Conservation (phyloP, 2,329 filamentous ascomycete species). For the Pestalotiopsis sp. region DNA sequence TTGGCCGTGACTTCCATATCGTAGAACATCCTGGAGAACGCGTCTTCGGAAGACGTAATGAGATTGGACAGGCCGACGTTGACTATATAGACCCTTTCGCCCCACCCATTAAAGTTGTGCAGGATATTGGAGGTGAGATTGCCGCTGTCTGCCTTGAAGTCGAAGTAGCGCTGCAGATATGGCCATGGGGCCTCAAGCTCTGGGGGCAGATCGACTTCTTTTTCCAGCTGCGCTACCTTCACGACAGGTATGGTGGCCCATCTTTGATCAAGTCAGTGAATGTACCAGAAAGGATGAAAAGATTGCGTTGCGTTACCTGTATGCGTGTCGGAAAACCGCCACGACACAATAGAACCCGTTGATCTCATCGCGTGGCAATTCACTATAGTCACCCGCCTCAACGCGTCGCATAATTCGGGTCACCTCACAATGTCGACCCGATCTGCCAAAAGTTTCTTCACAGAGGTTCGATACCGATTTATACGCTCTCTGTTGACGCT, state of each 20-base stretch:
- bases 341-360: slow-evolving; percentile 37
- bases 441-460: neutral
- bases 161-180: neutral
- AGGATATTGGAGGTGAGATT: neutral
- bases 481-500: neutral
- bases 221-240: neutral
- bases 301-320: slow-evolving; percentile 29
- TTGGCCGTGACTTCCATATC: slow-evolving; percentile 12
- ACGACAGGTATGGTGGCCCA: neutral
- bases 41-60: slow-evolving; percentile 31
- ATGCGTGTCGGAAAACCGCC: slow-evolving; percentile 34
- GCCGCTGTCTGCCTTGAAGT: neutral
- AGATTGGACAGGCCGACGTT: slow-evolving; percentile 31
- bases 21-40: slow-evolving; percentile 32
- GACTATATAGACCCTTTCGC: slow-evolving; percentile 28
- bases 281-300: neutral
- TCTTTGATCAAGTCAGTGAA: neutral
- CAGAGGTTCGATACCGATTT: neutral
- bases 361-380: slow-evolving; percentile 30
- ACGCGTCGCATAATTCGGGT: neutral
- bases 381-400: slow-evolving; percentile 27
- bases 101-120: slow-evolving; percentile 26
- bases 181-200: neutral
- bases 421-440: neutral
- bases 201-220: neutral